These are phyloP conservation scores for Ophiostoma triangulosporum DNA, from an alignment of 2,329 filamentous ascomycete species.

Conservation along the genomic window DNA sequence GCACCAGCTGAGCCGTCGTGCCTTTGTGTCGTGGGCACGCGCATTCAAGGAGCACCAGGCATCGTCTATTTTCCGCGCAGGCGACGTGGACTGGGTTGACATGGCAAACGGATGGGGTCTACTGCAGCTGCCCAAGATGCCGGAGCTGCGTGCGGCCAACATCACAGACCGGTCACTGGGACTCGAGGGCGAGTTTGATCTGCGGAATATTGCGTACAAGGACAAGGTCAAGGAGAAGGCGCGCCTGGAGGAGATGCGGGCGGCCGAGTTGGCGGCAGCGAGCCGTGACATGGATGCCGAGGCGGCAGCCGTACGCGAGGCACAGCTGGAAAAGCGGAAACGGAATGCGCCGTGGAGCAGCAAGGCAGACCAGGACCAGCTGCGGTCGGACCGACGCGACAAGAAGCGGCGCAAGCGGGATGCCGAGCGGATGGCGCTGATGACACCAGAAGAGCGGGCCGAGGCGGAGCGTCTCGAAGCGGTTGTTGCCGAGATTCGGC, in stretches of 20 bases:
- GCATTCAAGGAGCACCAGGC: constrained; percentile 87
- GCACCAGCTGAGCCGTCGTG: constrained; percentile 79
- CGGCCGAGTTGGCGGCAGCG: constrained; percentile 31
- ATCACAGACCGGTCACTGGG: constrained; percentile 52
- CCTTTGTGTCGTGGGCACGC: constrained; percentile 86
- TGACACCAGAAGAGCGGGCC: constrained; percentile 58
- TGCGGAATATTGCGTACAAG: constrained; percentile 55
- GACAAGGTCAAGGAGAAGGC: constrained; percentile 58
- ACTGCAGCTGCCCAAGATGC: constrained; percentile 82
- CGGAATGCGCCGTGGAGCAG: constrained; percentile 60
- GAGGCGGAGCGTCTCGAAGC: constrained; percentile 49
- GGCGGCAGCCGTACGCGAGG: constrained; percentile 24
- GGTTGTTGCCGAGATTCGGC: constrained; percentile 51
- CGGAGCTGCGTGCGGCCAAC: constrained; percentile 62
- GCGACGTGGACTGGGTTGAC: constrained; percentile 74
- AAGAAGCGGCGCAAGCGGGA: constrained; percentile 34
- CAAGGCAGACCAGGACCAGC: constrained; percentile 52
- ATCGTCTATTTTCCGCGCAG: constrained; percentile 74
- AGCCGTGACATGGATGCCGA: constrained; percentile 20
- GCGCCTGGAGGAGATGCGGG: constrained; percentile 38
- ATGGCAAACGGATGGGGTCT: constrained; percentile 76
- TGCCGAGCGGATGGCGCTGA: constrained; percentile 44
- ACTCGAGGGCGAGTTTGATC: constrained; percentile 48
- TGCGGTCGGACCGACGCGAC: constrained; percentile 30
- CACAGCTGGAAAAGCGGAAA: constrained; percentile 33